These are phyloP conservation scores for Leptographium flavum DNA, from an alignment of 2,329 filamentous ascomycete genomes.

Conservation along the genomic window DNA sequence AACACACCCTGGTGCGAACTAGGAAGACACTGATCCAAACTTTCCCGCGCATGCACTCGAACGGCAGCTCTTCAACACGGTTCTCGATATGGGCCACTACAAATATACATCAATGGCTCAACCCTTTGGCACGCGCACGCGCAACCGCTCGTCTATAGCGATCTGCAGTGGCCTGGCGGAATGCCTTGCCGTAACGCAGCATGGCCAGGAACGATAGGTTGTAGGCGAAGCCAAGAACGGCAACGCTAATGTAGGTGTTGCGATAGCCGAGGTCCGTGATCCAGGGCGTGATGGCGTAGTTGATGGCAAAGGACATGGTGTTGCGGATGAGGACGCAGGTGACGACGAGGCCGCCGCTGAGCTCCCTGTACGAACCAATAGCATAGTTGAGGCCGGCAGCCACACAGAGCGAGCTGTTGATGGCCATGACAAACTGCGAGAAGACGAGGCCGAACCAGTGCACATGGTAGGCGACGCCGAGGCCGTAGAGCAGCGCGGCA, in stretches of 20 bases:
- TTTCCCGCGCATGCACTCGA: too few relatives aligned
- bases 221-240: constrained; percentile 21
- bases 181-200: constrained; percentile 30
- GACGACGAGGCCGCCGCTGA: constrained; percentile 17
- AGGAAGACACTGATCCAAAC: too few relatives aligned
- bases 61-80: too few relatives aligned
- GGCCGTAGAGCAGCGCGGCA: constrained; percentile 11
- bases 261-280: constrained; percentile 21
- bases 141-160: constrained; percentile 24
- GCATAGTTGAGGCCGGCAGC: constrained; percentile 15
- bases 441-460: constrained; percentile 19
- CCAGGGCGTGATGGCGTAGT: constrained; percentile 21
- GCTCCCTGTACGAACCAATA: constrained; percentile 17
- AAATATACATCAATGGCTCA: background rate
- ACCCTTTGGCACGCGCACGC: constrained; percentile 10
- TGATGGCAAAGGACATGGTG: constrained; percentile 24
- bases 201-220: constrained; percentile 28
- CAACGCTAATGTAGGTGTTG: constrained; percentile 22
- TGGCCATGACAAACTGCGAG: constrained; percentile 15
- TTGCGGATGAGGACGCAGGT: constrained; percentile 21
- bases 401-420: constrained; percentile 16
- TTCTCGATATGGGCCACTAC: too few relatives aligned
- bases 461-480: constrained; percentile 15
- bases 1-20: too few relatives aligned
- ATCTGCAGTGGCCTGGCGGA: constrained; percentile 22